Evolutionary conservation across 2,329 filamentous ascomycete species (phyloP), one percentile per base, ranked within the genome.

Genomic region (Fusarium humuli): DNA sequence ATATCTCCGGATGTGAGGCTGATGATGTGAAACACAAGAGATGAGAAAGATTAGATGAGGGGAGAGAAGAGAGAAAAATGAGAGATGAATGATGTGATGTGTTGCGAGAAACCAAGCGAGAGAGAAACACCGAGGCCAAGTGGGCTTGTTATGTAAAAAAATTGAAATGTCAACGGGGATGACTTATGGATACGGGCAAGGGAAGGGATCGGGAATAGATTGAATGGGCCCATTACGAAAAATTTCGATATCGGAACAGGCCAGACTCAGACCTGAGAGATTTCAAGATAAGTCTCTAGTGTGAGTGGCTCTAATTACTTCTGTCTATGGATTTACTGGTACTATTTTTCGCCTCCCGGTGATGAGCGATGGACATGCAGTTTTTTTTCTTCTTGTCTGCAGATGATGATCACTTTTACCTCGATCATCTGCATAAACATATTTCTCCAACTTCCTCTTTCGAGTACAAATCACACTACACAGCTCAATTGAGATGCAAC

Each of bases 91-190:
- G 23, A 41, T 41, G 47, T 50, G 49, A 52, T 52, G 49, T 41
- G 58, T 50, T 47, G 40, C 23, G 55, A 57, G 57, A 57, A 55
- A 47, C 64, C 42, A 44, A 34, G 29, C 27, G 29, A 52, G 32
- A 20, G 32, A 41, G 63, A 59, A 55, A 50, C 54, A 55, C 52
- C 53, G 53, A 64, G 44, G 50, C 73, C 61, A 75, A 74, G 73
- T 75, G 73, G 73, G 67, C 37, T 73, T 71, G 71, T 75, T 75
- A 75, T 75, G 73, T 75, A 75, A 75, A 70, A 74, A 69, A 66
- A 73, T 69, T 41, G 60, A 69, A 55, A 54, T 55, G 46, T 46
- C 57, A 60, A 63, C 54, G 59, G 49, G 55, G 67, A 47, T 65
- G 62, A 52, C 44, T 62, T 61, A 56, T 63, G 49, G 54, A 49